Conservation (phyloP, 2,329 filamentous ascomycete genomes). For the Myrmaecium sp. region DNA sequence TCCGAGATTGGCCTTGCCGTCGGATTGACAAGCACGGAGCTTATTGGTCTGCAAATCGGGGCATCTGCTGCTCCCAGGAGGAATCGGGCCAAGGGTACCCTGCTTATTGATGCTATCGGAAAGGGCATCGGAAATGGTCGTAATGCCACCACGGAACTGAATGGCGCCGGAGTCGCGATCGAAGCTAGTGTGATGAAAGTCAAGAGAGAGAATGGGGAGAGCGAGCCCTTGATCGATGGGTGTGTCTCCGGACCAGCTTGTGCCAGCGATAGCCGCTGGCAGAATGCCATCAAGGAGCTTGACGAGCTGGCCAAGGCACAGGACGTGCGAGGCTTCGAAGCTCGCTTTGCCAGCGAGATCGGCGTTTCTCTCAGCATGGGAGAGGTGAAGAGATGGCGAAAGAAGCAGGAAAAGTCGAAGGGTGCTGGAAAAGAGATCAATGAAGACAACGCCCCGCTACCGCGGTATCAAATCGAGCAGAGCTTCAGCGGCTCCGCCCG, state of each 20-base stretch:
- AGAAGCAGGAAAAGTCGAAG: slow-evolving; percentile 1
- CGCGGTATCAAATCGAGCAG: too few species aligned
- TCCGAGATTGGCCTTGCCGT: slow-evolving; percentile 49
- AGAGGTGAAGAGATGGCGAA: slow-evolving; percentile 1
- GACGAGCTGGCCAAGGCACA: slow-evolving; percentile 18
- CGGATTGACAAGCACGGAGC: slow-evolving; percentile 43
- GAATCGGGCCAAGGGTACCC: slow-evolving; percentile 27
- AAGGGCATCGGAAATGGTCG: slow-evolving; percentile 37
- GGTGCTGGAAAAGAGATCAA: slow-evolving; percentile 1
- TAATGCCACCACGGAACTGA: slow-evolving; percentile 1
- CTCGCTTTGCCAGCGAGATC: slow-evolving; percentile 19
- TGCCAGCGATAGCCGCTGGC: slow-evolving; percentile 5
- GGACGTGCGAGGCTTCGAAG: slow-evolving; percentile 19
- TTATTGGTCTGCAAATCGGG: slow-evolving; percentile 47
- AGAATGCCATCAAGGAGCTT: slow-evolving; percentile 16
- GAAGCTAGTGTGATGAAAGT: slow-evolving; percentile 1
- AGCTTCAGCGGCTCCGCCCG: slow-evolving; percentile 15
- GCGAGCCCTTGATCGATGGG: slow-evolving; percentile 1
- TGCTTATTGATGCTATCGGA: slow-evolving; percentile 58
- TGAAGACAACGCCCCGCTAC: slow-evolving; percentile 8
- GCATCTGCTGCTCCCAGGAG: slow-evolving; percentile 17
- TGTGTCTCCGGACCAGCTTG: slow-evolving; percentile 1
- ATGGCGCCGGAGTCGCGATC: neutral
- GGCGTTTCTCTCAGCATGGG: slow-evolving; percentile 15
- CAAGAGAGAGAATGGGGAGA: slow-evolving; percentile 1